Evolutionary conservation across 2,329 filamentous ascomycete species (phyloP).

Genomic region (Cladosporium halotolerans): DNA sequence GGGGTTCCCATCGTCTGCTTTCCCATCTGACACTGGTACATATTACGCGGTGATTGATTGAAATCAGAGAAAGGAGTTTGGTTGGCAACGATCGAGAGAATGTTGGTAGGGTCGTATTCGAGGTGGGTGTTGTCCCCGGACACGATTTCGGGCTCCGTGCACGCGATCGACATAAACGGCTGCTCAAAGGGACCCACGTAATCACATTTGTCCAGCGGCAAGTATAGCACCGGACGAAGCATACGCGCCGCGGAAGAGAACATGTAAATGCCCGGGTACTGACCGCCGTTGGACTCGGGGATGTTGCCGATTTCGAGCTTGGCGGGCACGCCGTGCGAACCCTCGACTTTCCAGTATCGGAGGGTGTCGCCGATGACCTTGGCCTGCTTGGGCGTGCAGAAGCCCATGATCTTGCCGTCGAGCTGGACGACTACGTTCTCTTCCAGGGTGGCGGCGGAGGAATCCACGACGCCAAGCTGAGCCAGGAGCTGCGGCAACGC

Average conservation of each 20-base stretch:
- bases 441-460: constrained; percentile 69
- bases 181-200: constrained; percentile 91
- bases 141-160: constrained; percentile 77
- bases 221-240: constrained; percentile 86
- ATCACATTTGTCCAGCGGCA: constrained; percentile 79
- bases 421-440: constrained; percentile 86
- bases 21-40: constrained; percentile 97
- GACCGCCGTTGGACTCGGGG: constrained; percentile 80
- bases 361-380: constrained; percentile 77
- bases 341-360: constrained; percentile 92
- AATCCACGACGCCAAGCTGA: constrained; percentile 70
- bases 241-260: constrained; percentile 79
- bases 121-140: constrained; percentile 90
- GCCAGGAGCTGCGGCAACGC: constrained; percentile 66
- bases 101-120: constrained; percentile 90
- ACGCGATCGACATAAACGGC: constrained; percentile 96
- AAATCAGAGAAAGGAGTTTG: constrained; percentile 99
- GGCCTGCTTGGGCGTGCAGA: constrained; percentile 79
- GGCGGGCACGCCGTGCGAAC: constrained; percentile 69
- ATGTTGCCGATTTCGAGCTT: constrained; percentile 90
- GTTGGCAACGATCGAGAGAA: constrained; percentile 93
- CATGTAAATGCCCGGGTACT: constrained; percentile 94
- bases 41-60: constrained; percentile 97
- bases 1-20: constrained; percentile 99
- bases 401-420: constrained; percentile 84